phyloP scores from a whole-genome alignment of 306 rosid genomes.

The Myrica gale region DNA sequence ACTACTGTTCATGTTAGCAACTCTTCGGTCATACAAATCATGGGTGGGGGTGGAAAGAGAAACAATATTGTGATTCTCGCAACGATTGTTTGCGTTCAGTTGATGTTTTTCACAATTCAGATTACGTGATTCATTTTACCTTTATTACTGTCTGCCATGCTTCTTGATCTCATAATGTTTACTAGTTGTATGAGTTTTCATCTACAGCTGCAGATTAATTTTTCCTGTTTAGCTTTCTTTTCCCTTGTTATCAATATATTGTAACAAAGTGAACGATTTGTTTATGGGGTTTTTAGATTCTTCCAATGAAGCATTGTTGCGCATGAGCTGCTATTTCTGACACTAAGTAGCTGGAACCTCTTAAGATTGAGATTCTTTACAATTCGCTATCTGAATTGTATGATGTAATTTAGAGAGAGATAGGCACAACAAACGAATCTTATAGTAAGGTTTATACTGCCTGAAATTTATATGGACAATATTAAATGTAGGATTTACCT shows the following conservation, averaged over 20 bases:
- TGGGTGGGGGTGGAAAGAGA: constrained; percentile 32
- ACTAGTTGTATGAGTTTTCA: neutral
- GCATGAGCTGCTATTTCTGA: neutral
- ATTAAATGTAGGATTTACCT: too few species aligned
- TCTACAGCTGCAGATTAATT: neutral
- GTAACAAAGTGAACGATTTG: neutral
- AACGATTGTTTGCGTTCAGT: constrained; percentile 19
- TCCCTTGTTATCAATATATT: neutral
- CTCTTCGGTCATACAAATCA: too few species aligned
- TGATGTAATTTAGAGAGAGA: too few species aligned
- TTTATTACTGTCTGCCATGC: neutral
- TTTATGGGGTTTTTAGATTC: neutral
- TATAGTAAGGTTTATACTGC: too few species aligned
- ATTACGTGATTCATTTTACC: constrained; percentile 23
- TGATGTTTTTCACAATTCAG: constrained; percentile 12
- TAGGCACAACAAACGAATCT: too few species aligned
- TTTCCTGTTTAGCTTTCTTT: neutral
- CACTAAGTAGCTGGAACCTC: neutral
- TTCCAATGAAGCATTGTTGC: neutral
- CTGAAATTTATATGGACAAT: too few species aligned
- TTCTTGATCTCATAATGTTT: neutral
- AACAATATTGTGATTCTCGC: constrained; percentile 34
- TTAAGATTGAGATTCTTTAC: too few species aligned
- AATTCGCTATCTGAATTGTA: too few species aligned
- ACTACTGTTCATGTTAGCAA: constrained; percentile 1